A percentile compares a stretch with the other conserved stretches of the same genome.
phyloP scores from a whole-genome alignment of 805 yeast genomes.

The Grigorovia transvaalensis region DNA sequence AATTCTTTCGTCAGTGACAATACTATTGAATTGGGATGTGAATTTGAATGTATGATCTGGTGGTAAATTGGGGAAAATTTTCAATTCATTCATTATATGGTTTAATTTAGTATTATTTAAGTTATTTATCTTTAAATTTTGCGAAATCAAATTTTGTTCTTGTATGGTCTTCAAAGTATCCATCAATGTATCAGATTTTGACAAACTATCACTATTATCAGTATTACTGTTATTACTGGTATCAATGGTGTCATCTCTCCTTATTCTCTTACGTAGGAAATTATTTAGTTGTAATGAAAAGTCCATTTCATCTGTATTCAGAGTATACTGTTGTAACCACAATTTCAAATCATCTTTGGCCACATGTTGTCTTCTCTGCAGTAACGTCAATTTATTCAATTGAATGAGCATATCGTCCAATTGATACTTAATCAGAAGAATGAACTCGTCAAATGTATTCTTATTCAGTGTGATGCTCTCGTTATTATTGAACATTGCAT shows the following conservation, averaged over 20 bases:
- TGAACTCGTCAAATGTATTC: slow-evolving; percentile 32
- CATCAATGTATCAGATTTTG: background rate
- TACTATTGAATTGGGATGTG: slow-evolving; percentile 57
- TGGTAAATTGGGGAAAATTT: slow-evolving; percentile 84
- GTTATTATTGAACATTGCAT: slow-evolving; percentile 15
- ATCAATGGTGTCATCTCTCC: slow-evolving; percentile 6
- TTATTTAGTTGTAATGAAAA: background rate
- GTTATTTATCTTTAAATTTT: background rate
- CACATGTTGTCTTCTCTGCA: slow-evolving; percentile 51
- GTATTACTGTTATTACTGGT: background rate
- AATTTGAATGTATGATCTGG: slow-evolving; percentile 86
- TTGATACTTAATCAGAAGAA: slow-evolving; percentile 28
- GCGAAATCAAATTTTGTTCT: background rate
- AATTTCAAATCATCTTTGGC: slow-evolving; percentile 41
- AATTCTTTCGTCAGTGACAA: slow-evolving; percentile 58
- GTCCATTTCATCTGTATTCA: slow-evolving; percentile 32
- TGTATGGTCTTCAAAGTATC: background rate
- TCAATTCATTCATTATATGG: slow-evolving; percentile 7
- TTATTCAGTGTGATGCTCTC: slow-evolving; percentile 17
- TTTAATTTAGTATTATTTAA: background rate
- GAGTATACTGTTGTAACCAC: slow-evolving; percentile 34
- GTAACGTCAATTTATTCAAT: slow-evolving; percentile 42
- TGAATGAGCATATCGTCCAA: slow-evolving; percentile 32
- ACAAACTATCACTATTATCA: background rate
- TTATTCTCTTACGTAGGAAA: background rate